Evolutionary conservation across 345 rosid genomes (phyloP).

Genomic region (Xanthoceras sorbifolium): DNA sequence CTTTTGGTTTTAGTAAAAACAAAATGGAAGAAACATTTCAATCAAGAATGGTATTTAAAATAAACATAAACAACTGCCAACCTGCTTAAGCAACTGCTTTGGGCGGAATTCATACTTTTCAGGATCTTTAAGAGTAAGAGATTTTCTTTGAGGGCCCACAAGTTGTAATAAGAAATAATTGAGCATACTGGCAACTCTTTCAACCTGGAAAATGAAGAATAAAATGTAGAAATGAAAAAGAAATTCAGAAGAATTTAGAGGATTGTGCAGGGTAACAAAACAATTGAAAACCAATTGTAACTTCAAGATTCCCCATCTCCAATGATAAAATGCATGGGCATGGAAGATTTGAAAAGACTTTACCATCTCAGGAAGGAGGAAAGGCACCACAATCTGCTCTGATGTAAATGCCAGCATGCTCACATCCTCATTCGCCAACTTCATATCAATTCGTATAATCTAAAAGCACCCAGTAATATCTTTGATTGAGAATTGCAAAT

Average conservation of each 20-base stretch:
- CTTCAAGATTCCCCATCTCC: not conserved
- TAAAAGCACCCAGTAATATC: constrained; percentile 33
- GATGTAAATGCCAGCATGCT: constrained; percentile 92
- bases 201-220: constrained; percentile 57
- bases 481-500: not conserved
- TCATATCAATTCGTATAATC: constrained; percentile 95
- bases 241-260: not conserved
- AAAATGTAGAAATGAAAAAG: not conserved
- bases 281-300: not conserved
- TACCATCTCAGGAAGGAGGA: constrained; percentile 99
- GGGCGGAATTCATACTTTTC: constrained; percentile 98
- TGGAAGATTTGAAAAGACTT: not conserved
- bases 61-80: constrained; percentile 24
- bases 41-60: not conserved
- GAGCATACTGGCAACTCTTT: constrained; percentile 97
- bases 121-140: constrained; percentile 87
- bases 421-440: constrained; percentile 98
- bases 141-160: constrained; percentile 95
- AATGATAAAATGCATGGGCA: constrained; percentile 4
- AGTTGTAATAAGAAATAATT: constrained; percentile 95
- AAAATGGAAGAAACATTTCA: not conserved
- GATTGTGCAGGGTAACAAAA: not conserved
- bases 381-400: constrained; percentile 92
- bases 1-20: no score
- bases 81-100: constrained; percentile 93